Evolutionary conservation across 2,329 filamentous ascomycete species (phyloP).

Genomic region (Zymoseptoria crescenta): DNA sequence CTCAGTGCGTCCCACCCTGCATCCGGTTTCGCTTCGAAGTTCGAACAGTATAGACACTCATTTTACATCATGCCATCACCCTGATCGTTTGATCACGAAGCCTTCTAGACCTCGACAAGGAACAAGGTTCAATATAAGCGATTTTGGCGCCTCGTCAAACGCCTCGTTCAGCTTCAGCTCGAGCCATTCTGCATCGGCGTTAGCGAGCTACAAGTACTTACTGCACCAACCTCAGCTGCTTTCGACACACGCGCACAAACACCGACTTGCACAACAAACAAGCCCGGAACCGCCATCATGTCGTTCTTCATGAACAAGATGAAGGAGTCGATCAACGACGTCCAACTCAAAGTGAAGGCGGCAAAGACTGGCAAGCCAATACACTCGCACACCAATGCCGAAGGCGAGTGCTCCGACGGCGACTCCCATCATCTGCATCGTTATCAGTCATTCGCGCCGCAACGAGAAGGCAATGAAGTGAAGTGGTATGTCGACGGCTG

Average conservation of each 20-base stretch:
- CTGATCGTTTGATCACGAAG: background rate
- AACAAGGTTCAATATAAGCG: background rate
- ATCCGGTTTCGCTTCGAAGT: background rate
- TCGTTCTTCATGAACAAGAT: slow-evolving; percentile 46
- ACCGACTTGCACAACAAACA: background rate
- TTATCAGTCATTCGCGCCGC: slow-evolving; percentile 61
- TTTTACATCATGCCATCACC: background rate
- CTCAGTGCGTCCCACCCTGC: too few species aligned
- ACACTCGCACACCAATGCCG: slow-evolving; percentile 41
- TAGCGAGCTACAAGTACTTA: background rate
- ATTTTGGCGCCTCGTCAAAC: background rate
- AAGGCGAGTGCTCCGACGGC: slow-evolving; percentile 27
- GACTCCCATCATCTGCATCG: slow-evolving; percentile 43
- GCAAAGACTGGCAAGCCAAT: slow-evolving; percentile 35
- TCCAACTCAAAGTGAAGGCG: slow-evolving; percentile 46
- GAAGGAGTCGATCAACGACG: slow-evolving; percentile 44
- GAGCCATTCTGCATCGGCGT: background rate
- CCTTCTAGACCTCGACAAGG: background rate
- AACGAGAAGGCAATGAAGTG: slow-evolving; percentile 60
- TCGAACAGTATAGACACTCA: background rate
- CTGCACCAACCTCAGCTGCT: background rate
- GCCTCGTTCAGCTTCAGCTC: background rate
- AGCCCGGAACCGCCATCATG: slow-evolving; percentile 10
- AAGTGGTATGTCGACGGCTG: slow-evolving; percentile 82
- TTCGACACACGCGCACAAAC: background rate